A percentile compares a stretch with the other conserved stretches of the same genome.
Conservation (phyloP, 306 rosid genomes). For the Prunus padus region DNA sequence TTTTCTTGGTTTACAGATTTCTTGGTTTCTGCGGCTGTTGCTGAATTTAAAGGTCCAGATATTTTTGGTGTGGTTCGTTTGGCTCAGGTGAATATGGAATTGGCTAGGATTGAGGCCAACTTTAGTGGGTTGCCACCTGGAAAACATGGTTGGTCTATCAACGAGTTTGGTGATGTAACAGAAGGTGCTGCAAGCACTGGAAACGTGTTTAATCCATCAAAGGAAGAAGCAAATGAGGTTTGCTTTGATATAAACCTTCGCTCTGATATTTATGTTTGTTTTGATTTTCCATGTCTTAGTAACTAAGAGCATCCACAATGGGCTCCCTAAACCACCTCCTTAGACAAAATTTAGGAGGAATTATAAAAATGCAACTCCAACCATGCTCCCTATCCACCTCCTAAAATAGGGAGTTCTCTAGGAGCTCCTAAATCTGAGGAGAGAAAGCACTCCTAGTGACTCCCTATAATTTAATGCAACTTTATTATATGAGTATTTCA, state of each 20-base stretch:
- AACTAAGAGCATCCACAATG: too few species aligned
- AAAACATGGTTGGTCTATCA: slow-evolving; percentile 91
- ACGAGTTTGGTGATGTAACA: slow-evolving; percentile 87
- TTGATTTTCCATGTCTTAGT: background rate
- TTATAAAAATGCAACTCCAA: too few species aligned
- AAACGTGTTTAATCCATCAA: slow-evolving; percentile 51
- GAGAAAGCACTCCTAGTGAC: too few species aligned
- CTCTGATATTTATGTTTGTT: background rate
- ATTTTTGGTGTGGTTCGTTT: slow-evolving; percentile 86
- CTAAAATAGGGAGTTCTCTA: too few species aligned
- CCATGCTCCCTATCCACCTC: too few species aligned
- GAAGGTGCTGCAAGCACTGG: slow-evolving; percentile 92
- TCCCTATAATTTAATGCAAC: too few species aligned
- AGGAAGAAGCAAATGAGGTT: slow-evolving; percentile 52
- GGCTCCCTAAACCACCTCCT: too few species aligned
- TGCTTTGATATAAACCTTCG: slow-evolving; percentile 22
- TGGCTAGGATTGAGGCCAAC: slow-evolving; percentile 86
- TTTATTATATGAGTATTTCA: too few species aligned
- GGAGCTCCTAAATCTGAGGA: too few species aligned
- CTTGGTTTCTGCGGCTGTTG: slow-evolving; percentile 79
- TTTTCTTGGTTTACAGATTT: slow-evolving; percentile 60
- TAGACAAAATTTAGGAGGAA: too few species aligned
- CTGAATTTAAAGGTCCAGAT: slow-evolving; percentile 91
- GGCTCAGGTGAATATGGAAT: slow-evolving; percentile 87
- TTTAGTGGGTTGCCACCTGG: slow-evolving; percentile 84